Conservation (phyloP, 768 basidiomycete species). For the Tricholomella constricta region DNA sequence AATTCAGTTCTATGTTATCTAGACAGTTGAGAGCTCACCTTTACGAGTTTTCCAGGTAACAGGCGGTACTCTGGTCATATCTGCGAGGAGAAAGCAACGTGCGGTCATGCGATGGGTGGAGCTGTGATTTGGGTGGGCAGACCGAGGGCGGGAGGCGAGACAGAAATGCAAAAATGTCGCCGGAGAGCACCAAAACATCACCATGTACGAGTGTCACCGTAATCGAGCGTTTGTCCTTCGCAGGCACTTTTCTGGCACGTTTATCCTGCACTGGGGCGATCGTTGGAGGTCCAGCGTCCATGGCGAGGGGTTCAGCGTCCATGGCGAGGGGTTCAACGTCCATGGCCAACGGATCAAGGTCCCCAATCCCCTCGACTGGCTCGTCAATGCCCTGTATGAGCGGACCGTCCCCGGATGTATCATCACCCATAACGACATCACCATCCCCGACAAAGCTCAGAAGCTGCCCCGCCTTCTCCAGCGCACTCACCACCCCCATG, state of each 20-base stretch:
- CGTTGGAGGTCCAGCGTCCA: too few species aligned
- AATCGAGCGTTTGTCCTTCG: slow-evolving; percentile 19
- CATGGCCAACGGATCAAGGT: neutral
- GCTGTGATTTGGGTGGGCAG: slow-evolving; percentile 22
- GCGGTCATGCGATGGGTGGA: slow-evolving; percentile 22
- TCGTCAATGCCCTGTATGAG: too few species aligned
- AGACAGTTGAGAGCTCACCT: neutral
- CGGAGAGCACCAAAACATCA: slow-evolving; percentile 41
- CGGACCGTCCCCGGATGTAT: neutral
- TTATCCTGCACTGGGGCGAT: too few species aligned
- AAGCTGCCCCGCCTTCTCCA: neutral
- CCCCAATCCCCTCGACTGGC: neutral
- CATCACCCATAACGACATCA: slow-evolving; percentile 4
- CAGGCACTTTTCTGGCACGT: neutral
- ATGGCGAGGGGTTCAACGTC: neutral
- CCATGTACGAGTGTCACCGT: slow-evolving; percentile 45
- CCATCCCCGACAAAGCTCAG: neutral
- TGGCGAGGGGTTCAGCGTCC: neutral
- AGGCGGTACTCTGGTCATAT: neutral
- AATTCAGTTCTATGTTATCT: neutral
- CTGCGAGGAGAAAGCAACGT: neutral
- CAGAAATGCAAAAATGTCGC: slow-evolving; percentile 37
- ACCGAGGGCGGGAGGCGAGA: slow-evolving; percentile 13
- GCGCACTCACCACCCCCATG: neutral
- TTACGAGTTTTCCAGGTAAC: neutral